These are phyloP conservation scores for Pestalotiopsis sp. DNA, from an alignment of 2,329 filamentous ascomycete genomes.

Conservation along the genomic window DNA sequence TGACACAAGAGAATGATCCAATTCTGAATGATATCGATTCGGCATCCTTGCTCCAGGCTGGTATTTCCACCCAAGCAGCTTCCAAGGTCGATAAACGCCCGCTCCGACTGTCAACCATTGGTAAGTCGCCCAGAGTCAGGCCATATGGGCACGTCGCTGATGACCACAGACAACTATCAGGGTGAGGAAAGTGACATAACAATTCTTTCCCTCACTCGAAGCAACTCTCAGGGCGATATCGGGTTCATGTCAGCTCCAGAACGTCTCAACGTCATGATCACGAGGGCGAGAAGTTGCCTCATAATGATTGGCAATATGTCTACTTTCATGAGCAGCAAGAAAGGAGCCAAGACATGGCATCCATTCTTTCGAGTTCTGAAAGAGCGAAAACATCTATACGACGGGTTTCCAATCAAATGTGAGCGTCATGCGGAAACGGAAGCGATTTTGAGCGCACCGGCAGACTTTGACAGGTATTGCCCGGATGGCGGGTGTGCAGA, in stretches of 20 bases:
- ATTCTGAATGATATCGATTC: slow-evolving; percentile 71
- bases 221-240: slow-evolving; percentile 65
- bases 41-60: slow-evolving; percentile 63
- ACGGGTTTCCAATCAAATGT: slow-evolving; percentile 64
- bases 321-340: slow-evolving; percentile 65
- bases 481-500: slow-evolving; percentile 72
- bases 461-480: slow-evolving; percentile 63
- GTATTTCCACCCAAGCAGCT: slow-evolving; percentile 57
- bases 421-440: slow-evolving; percentile 57
- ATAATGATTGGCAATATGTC: slow-evolving; percentile 72
- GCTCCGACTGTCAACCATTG: slow-evolving; percentile 70
- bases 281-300: slow-evolving; percentile 65
- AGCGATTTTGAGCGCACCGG: slow-evolving; percentile 46
- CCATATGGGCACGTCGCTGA: background rate
- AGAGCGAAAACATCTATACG: slow-evolving; percentile 51
- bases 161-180: slow-evolving; percentile 71
- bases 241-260: slow-evolving; percentile 71
- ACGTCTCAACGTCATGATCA: slow-evolving; percentile 71
- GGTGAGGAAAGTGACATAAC: slow-evolving; percentile 78
- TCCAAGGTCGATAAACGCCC: slow-evolving; percentile 53
- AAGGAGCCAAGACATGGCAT: slow-evolving; percentile 60
- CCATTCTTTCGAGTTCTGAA: slow-evolving; percentile 61
- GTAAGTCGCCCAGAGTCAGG: slow-evolving; percentile 43
- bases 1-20: slow-evolving; percentile 63
- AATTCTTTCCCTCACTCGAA: slow-evolving; percentile 67